Conservation (phyloP, 768 basidiomycete genomes). For the Tylopilus sp. region DNA sequence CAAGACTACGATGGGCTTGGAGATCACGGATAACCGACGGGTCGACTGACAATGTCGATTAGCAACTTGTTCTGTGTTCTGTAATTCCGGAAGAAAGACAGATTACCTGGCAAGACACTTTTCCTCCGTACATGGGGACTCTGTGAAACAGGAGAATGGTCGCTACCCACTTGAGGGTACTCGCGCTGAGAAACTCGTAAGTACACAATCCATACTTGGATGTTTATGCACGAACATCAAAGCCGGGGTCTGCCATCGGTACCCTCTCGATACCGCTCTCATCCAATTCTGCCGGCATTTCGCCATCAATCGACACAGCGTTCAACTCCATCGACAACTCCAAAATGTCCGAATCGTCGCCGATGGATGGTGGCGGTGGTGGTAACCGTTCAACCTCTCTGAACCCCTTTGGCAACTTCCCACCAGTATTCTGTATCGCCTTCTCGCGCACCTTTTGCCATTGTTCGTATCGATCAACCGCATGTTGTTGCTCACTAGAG, state of each 20-base stretch:
- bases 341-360: slow-evolving; percentile 83
- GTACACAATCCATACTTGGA: slow-evolving; percentile 13
- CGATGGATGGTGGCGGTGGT: slow-evolving; percentile 72
- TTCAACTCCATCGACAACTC: slow-evolving; percentile 89
- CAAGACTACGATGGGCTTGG: slow-evolving; percentile 82
- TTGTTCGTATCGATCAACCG: slow-evolving; percentile 78
- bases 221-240: slow-evolving; percentile 60
- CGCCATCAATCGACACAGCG: slow-evolving; percentile 72
- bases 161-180: slow-evolving; percentile 62
- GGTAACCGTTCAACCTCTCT: slow-evolving; percentile 64
- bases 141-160: slow-evolving; percentile 53
- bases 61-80: slow-evolving; percentile 9
- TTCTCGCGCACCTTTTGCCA: slow-evolving; percentile 84
- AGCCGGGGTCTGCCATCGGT: slow-evolving; percentile 88
- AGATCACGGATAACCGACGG: slow-evolving; percentile 85
- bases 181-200: slow-evolving; percentile 46
- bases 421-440: slow-evolving; percentile 69
- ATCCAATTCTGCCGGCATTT: slow-evolving; percentile 62
- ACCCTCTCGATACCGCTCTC: slow-evolving; percentile 84
- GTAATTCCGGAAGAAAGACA: slow-evolving; percentile 6
- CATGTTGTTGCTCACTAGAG: slow-evolving; percentile 81
- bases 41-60: slow-evolving; percentile 56
- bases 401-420: slow-evolving; percentile 69
- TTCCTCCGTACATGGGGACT: slow-evolving; percentile 89
- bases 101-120: slow-evolving; percentile 85